A percentile compares a stretch with the other conserved stretches of the same genome.
phyloP scores from a whole-genome alignment of 2,329 filamentous ascomycete species.

The Penicillium griseofulvum region DNA sequence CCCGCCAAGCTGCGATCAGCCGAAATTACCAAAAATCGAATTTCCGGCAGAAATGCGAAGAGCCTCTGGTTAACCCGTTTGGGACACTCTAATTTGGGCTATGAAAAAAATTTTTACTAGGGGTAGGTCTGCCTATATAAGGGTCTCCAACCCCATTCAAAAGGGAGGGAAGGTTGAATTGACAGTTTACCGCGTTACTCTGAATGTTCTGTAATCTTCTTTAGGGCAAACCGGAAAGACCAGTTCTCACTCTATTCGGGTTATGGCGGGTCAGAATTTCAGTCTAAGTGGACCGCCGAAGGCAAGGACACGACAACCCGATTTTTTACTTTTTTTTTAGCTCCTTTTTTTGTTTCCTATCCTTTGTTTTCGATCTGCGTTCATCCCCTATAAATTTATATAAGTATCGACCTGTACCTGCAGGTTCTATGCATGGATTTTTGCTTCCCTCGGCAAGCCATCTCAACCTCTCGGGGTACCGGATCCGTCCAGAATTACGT shows the following conservation, averaged over 20 bases:
- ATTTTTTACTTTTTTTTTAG: slow-evolving; percentile 2
- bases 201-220: slow-evolving; percentile 8
- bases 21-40: slow-evolving; percentile 18
- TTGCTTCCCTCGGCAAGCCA: background rate
- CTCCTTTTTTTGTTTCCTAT: background rate
- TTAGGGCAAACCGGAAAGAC: slow-evolving; percentile 17
- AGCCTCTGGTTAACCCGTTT: slow-evolving; percentile 16
- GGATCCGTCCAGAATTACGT: slow-evolving; percentile 15
- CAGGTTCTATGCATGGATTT: slow-evolving; percentile 1
- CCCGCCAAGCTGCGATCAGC: slow-evolving; percentile 26
- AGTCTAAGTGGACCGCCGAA: slow-evolving; percentile 21
- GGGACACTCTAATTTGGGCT: background rate
- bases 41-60: slow-evolving; percentile 12
- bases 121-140: slow-evolving; percentile 3
- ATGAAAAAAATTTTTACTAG: background rate
- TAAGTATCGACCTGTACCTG: background rate
- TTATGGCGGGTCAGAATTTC: slow-evolving; percentile 23
- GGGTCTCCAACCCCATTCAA: background rate
- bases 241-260: slow-evolving; percentile 16
- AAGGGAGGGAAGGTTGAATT: background rate
- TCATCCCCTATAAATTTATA: background rate
- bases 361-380: background rate
- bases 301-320: slow-evolving; percentile 16
- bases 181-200: background rate
- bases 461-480: background rate